Percentiles rank a stretch among this genome's conserved stretches.
Conservation (phyloP, 1,284 basidiomycete species). For the Cystobasidium pallidum region DNA sequence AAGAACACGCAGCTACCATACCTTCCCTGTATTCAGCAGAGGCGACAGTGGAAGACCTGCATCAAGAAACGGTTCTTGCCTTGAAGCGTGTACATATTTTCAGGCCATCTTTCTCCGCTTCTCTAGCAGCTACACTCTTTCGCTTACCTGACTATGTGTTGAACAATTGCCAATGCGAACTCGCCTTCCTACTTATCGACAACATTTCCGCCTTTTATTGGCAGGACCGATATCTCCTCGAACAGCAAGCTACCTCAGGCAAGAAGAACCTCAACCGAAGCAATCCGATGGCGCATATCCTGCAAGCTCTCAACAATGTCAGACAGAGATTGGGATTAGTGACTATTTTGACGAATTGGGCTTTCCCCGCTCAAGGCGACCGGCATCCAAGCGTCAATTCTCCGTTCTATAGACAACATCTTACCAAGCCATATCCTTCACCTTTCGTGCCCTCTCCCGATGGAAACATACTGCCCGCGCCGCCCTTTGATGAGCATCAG, state of each 20-base stretch:
- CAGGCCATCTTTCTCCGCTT: conserved; percentile 66
- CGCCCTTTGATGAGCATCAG: conserved; percentile 12
- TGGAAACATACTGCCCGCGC: conserved; percentile 12
- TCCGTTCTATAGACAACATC: conserved; percentile 60
- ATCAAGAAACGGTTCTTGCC: conserved; percentile 58
- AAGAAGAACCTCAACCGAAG: conserved; percentile 49
- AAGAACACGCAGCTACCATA: conserved; percentile 42
- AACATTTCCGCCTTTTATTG: conserved; percentile 76
- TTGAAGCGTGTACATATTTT: conserved; percentile 68
- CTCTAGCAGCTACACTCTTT: conserved; percentile 69
- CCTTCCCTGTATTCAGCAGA: conserved; percentile 41
- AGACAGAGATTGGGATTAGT: conserved; percentile 63
- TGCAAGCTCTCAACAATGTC: conserved; percentile 63
- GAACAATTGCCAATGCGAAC: conserved; percentile 58
- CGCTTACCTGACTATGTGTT: conserved; percentile 63
- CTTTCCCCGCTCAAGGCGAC: conserved; percentile 49
- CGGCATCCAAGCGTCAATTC: conserved; percentile 64
- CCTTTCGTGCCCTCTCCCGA: conserved; percentile 32
- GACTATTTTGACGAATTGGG: conserved; percentile 69
- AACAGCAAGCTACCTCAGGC: conserved; percentile 58
- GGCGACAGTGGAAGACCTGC: conserved; percentile 36
- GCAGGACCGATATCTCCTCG: conserved; percentile 68
- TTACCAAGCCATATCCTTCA: conserved; percentile 48
- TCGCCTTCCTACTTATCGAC: conserved; percentile 62
- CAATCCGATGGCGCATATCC: conserved; percentile 60